Evolutionary conservation across 495 filamentous ascomycete genomes (phyloP).

Genomic region (Xylaria palmicola): DNA sequence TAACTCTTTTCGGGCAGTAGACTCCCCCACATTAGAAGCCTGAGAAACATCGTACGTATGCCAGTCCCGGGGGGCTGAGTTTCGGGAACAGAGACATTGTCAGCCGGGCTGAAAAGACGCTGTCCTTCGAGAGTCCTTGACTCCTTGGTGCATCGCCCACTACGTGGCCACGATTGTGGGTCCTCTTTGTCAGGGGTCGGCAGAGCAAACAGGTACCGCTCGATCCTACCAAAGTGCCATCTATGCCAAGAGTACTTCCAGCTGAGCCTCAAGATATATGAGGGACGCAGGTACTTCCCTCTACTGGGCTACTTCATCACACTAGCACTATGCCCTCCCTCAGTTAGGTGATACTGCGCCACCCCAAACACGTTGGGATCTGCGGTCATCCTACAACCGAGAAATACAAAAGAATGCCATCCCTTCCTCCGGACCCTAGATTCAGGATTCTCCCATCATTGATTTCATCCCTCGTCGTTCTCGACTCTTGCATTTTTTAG

Average conservation of each 20-base stretch:
- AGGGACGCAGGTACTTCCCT: background rate
- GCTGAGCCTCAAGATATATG: background rate
- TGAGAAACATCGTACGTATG: background rate
- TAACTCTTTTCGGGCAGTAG: background rate
- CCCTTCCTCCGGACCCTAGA: background rate
- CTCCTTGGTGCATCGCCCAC: background rate
- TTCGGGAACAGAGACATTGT: conserved; percentile 4
- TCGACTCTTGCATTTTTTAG: background rate
- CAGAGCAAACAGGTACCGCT: background rate
- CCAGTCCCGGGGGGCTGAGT: conserved; percentile 5
- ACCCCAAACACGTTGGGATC: conserved; percentile 18
- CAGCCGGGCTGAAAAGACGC: background rate
- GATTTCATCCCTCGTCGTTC: background rate
- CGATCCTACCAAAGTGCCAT: background rate
- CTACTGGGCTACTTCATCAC: background rate
- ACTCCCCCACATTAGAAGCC: background rate
- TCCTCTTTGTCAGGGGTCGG: background rate
- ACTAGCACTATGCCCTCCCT: background rate
- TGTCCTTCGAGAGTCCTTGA: background rate
- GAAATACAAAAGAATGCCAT: conserved; percentile 17
- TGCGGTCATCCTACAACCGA: conserved; percentile 1
- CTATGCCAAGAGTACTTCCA: background rate
- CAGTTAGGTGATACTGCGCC: conserved; percentile 13
- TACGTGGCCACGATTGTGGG: conserved; percentile 10
- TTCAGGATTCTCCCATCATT: background rate